Base-by-base conservation (phyloP, 352 stramenopile genomes). In the Thalassiosira sp. region DNA sequence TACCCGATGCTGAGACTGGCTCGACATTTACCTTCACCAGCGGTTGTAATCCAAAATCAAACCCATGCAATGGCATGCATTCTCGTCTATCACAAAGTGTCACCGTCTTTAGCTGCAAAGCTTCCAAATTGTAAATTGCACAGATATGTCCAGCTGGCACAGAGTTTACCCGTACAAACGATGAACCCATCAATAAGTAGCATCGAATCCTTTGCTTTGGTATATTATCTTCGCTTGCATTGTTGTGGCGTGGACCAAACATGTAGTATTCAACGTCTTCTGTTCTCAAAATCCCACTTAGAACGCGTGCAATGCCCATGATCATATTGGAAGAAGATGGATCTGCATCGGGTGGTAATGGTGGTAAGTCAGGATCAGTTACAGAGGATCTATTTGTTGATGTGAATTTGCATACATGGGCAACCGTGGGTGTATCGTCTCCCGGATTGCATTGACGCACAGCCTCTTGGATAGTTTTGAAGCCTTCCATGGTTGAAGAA, bases 1-100 rank as follows among this genome's bases (percentile, higher is more conserved):
- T 18, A 79, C 70, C 70, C n/a, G 76, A 72, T 25, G 83, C 76
- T 45, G 79, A 67, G 3, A 87, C 67, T 20, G 87, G 54, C 54
- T 93, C 87, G 3, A 93, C 83, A 84, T 90, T 91, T 0, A 93
- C 87, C 72, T 93, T 93, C 15, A 93, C 87, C 22, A 93, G 76
- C 10, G 87, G 87, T 37, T 87, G 80, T 31, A 91, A 76, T 28
- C 77, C 76, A 59, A 75, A 61, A 67, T 90, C 77, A 59, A 93
- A 89, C 5, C 78, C 81, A 33, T 69, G 56, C 31, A 93, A 64
- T 6, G 87, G 87, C 79, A 89, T 90, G n/a, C 76, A 82, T 43
- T 85, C 25, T 49, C 48, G 65, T 33, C 16, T 61, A 68, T 89
- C 64, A 61, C 79, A 89, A 8, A 93, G 53, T 43, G 85, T 91